Conservation (phyloP, 2,329 filamentous ascomycete species). For the Pyrenophora tritici-repentis region DNA sequence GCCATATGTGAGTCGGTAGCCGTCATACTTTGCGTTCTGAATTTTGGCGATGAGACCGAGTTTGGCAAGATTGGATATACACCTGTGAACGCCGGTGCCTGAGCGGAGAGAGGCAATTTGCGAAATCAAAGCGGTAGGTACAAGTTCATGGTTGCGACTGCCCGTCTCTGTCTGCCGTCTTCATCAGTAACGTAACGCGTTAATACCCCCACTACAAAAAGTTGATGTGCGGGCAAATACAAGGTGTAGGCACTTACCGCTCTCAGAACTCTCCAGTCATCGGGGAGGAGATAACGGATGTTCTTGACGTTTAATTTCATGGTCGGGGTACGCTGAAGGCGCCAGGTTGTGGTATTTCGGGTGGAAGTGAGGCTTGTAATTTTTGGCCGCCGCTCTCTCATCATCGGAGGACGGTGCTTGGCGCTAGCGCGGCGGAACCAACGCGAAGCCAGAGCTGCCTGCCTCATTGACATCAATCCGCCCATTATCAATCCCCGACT, state of each 20-base stretch:
- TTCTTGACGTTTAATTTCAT: constrained; percentile 97
- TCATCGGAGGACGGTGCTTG: constrained; percentile 31
- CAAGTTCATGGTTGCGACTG: constrained; percentile 95
- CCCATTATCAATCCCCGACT: constrained; percentile 25
- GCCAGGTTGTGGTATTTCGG: not conserved
- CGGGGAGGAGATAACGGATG: constrained; percentile 85
- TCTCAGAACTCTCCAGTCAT: constrained; percentile 94
- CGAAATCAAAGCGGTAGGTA: constrained; percentile 86
- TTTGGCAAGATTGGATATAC: constrained; percentile 91
- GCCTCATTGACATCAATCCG: constrained; percentile 36
- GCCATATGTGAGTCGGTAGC: constrained; percentile 94
- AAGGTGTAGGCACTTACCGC: constrained; percentile 63
- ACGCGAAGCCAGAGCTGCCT: constrained; percentile 32
- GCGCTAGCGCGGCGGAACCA: constrained; percentile 24
- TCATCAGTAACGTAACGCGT: constrained; percentile 41
- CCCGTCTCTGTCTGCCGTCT: constrained; percentile 79
- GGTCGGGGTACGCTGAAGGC: constrained; percentile 16
- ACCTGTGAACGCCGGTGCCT: constrained; percentile 77
- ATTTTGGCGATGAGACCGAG: constrained; percentile 87
- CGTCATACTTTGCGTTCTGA: constrained; percentile 96
- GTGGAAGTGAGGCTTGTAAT: not conserved
- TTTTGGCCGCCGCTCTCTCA: constrained; percentile 11
- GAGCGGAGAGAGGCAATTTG: constrained; percentile 77
- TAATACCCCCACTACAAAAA: constrained; percentile 39
- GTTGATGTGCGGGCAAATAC: constrained; percentile 14